Conservation (phyloP, 257 asterid species). For the Galeopsis tetrahit region DNA sequence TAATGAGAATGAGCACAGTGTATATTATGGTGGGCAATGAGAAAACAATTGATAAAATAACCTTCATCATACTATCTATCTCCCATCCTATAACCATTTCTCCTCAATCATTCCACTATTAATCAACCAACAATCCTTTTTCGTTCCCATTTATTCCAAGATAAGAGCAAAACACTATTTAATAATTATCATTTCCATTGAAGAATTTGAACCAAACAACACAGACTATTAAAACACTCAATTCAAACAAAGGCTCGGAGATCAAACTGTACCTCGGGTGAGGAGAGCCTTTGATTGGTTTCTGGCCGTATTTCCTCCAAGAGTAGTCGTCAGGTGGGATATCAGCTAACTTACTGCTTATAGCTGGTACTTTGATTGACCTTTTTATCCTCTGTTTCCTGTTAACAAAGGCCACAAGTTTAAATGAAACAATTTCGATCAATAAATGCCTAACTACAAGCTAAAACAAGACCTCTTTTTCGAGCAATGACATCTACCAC, state of each 20-base stretch:
- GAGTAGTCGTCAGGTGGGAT: constrained; percentile 77
- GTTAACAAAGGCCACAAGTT: constrained; percentile 11
- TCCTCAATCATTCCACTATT: no score
- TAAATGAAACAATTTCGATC: not conserved
- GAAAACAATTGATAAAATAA: no score
- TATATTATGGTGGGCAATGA: no score
- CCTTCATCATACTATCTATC: no score
- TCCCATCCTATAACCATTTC: no score
- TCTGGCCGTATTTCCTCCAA: constrained; percentile 84
- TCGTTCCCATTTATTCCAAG: no score
- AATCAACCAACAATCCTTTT: no score
- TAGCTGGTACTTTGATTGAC: constrained; percentile 70
- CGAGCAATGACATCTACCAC: constrained; percentile 76
- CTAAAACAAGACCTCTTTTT: constrained; percentile 69
- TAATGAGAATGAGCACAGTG: no score
- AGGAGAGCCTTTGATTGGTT: constrained; percentile 82
- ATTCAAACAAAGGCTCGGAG: not conserved
- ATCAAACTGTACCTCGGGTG: constrained; percentile 59
- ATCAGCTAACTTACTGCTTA: constrained; percentile 74
- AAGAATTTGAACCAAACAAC: no score
- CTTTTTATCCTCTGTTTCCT: constrained; percentile 76
- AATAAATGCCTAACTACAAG: not conserved
- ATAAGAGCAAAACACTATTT: no score
- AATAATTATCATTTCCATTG: no score
- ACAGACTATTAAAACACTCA: not conserved